phyloP scores from a whole-genome alignment of 768 basidiomycete genomes.

The Pleurotus citrinopileatus region DNA sequence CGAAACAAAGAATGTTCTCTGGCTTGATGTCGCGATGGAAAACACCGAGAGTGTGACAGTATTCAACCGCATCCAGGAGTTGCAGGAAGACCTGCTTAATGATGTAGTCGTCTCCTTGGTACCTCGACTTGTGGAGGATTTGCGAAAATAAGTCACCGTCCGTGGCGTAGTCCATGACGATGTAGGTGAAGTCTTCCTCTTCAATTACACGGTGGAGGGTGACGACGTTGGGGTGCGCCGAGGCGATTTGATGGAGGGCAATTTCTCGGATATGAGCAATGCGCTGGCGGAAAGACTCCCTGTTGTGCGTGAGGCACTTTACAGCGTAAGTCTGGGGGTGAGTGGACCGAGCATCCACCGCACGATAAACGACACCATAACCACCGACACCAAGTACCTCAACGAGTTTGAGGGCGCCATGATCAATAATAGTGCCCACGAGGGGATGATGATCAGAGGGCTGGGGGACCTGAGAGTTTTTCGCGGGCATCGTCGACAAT shows the following conservation, averaged over 20 bases:
- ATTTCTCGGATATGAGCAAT: conserved; percentile 89
- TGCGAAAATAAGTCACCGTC: conserved; percentile 92
- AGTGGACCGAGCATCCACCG: conserved; percentile 56
- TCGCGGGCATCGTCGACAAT: conserved; percentile 30
- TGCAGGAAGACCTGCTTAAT: conserved; percentile 93
- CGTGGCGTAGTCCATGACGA: conserved; percentile 91
- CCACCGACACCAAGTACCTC: conserved; percentile 90
- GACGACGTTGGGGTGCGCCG: conserved; percentile 78
- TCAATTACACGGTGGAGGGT: conserved; percentile 88
- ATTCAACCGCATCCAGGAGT: conserved; percentile 89
- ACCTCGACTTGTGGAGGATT: conserved; percentile 74
- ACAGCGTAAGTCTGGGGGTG: conserved; percentile 72
- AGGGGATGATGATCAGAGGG: conserved; percentile 38
- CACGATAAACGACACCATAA: conserved; percentile 94
- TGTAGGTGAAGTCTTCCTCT: conserved; percentile 76
- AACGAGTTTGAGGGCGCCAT: conserved; percentile 76
- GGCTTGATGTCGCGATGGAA: conserved; percentile 98
- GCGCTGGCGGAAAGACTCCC: conserved; percentile 53
- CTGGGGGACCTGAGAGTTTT: conserved; percentile 21
- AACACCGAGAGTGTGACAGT: conserved; percentile 88
- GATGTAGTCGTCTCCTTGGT: conserved; percentile 79
- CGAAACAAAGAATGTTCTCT: conserved; percentile 89
- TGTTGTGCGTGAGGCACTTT: conserved; percentile 76
- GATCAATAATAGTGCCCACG: conserved; percentile 82
- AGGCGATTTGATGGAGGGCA: conserved; percentile 70